A percentile compares a stretch with the other conserved stretches of the same genome.
These are phyloP conservation scores for Colletotrichum noveboracense DNA, from an alignment of 2,329 filamentous ascomycete species.

Conservation along the genomic window DNA sequence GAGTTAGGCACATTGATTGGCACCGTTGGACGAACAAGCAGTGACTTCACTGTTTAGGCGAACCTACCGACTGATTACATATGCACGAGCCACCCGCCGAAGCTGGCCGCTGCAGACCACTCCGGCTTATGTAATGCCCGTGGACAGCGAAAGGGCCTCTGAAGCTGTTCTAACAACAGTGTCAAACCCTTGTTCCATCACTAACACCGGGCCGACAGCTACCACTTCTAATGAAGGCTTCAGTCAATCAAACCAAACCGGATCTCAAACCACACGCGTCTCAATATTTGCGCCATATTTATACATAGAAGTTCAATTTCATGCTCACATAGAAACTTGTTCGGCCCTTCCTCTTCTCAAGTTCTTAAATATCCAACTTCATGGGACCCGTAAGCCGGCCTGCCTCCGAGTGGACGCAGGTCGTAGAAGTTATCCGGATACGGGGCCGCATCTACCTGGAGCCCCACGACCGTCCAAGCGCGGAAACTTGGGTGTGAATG, in stretches of 20 bases:
- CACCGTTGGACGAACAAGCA: not conserved
- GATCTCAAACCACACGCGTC: too few relatives aligned
- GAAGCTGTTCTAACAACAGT: not conserved
- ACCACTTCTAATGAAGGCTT: not conserved
- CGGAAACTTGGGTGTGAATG: not conserved
- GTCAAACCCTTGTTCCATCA: not conserved
- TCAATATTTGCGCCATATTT: not conserved
- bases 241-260: not conserved
- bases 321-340: not conserved
- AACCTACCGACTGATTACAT: not conserved
- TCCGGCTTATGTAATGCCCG: not conserved
- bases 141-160: not conserved
- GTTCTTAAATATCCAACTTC: not conserved
- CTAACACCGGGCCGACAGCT: not conserved
- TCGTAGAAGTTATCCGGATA: not conserved
- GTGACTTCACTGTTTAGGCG: not conserved
- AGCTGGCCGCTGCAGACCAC: not conserved
- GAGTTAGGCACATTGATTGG: rapidly evolving
- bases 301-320: not conserved
- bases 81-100: not conserved
- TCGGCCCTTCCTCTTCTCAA: not conserved
- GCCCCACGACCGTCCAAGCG: not conserved
- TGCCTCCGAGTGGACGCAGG: not conserved
- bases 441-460: not conserved
- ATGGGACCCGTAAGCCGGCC: not conserved